Base-by-base conservation (phyloP, 2,329 filamentous ascomycete genomes). In the Trichophyton benhamiae region DNA sequence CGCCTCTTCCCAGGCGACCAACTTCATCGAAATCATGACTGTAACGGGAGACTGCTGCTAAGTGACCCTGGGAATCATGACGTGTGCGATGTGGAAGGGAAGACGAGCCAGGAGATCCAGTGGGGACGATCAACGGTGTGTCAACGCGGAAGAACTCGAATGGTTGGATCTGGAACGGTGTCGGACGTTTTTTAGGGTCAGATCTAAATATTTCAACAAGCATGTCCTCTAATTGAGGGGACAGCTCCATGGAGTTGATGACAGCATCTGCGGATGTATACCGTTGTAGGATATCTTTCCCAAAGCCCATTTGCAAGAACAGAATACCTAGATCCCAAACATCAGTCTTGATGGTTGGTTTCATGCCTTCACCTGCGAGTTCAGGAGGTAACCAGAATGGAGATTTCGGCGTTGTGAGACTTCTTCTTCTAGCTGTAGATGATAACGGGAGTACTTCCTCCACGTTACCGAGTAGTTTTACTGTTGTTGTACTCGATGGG, bases 261-360 rank as follows among this genome's bases (percentile, higher is more conserved):
- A 96, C 75, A 48, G 84, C 83, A 61, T 82, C 83, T 0, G 92
- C 91, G 0, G 90, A 95, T 15, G 86, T 85, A 72, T 94, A 92
- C 62, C 86, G 87, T 63, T 87, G 81, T 17, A 87, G 79, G 5
- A 90, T 83, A 66, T 90, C 84, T 38, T 90, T 79, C 1, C 94
- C 94, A 71, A 96, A 92, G 2, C 94, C 82, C 90, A 97, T 96
- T 72, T 99, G 92, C 44, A 96, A 74, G 67, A 96, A 88, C 3
- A 96, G 83, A 33, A 96, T 84, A 3, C 94, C 94, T 68, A 99
- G 85, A 66, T 96, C 89, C 94, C 94, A 99, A 7, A 97, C 83
- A 71, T 97, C 94, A 0, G 90, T 89, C 72, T 96, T 96, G 68
- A 75, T 87, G 79, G 72, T 87, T 59, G 72, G 72, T 42, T 72